These are phyloP conservation scores for Fraxinus pennsylvanica DNA, from an alignment of 257 asterid species.

Conservation along the genomic window DNA sequence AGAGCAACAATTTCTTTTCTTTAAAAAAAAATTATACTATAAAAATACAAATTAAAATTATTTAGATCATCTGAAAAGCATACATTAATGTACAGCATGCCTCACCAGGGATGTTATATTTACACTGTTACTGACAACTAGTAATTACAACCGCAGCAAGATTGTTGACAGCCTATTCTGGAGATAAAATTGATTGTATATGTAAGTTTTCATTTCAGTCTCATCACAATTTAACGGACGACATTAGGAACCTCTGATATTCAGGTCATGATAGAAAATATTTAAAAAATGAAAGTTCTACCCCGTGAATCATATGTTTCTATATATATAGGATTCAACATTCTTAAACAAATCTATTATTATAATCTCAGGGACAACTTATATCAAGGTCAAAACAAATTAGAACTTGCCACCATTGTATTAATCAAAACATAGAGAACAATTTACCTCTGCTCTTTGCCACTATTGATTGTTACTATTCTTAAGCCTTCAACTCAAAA, in stretches of 20 bases:
- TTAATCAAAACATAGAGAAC: slow-evolving; percentile 11
- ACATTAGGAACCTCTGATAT: neutral
- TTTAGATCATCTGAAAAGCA: neutral
- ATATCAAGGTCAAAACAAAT: slow-evolving; percentile 12
- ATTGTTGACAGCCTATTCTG: no score
- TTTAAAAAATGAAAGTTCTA: neutral
- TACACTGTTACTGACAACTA: no score
- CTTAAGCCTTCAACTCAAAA: slow-evolving; percentile 38
- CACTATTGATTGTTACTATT: neutral
- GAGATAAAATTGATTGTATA: no score
- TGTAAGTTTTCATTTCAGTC: neutral
- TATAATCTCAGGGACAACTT: neutral
- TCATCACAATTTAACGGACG: neutral
- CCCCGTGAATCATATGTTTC: neutral
- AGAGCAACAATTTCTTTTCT: neutral
- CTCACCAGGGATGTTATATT: no score
- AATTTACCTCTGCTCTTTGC: slow-evolving; percentile 33
- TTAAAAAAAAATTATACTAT: neutral
- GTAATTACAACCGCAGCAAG: no score
- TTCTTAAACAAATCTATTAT: neutral
- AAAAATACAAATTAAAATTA: neutral
- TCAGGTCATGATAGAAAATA: neutral
- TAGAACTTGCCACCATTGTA: neutral
- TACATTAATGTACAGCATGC: neutral
- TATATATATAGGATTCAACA: slow-evolving; percentile 7